Percentiles rank a stretch among this genome's conserved stretches.
phyloP scores from a whole-genome alignment of 345 rosid genomes.

The Eucalyptus decipiens region DNA sequence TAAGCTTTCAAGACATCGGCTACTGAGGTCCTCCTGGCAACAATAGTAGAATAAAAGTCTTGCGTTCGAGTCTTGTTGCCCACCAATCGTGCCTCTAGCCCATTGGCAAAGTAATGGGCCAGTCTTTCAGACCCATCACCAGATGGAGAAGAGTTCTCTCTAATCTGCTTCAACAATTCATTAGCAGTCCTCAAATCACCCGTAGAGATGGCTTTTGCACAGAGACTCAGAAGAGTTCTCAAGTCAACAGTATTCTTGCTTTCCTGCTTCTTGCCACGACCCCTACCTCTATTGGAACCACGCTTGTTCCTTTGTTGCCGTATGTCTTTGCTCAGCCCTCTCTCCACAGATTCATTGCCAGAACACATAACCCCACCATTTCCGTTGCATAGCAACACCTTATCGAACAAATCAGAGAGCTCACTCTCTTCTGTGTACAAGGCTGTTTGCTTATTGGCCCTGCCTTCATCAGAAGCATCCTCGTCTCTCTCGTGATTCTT shows the following conservation, averaged over 20 bases:
- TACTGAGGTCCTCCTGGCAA: constrained; percentile 1
- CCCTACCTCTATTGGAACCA: not conserved
- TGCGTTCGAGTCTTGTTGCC: constrained; percentile 26
- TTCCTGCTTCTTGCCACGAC: constrained; percentile 32
- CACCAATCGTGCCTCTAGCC: constrained; percentile 63
- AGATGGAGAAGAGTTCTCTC: constrained; percentile 46
- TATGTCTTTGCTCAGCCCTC: not conserved
- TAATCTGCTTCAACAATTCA: constrained; percentile 67
- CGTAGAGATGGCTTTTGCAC: constrained; percentile 65
- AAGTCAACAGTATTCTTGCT: constrained; percentile 43
- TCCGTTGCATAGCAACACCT: constrained; percentile 29
- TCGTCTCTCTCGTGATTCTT: constrained; percentile 47
- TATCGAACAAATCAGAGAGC: constrained; percentile 60
- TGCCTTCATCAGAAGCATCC: constrained; percentile 30
- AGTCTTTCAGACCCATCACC: constrained; percentile 81
- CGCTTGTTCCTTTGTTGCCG: constrained; percentile 9
- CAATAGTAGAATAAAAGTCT: constrained; percentile 1
- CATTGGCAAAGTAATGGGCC: constrained; percentile 77
- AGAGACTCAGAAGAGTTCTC: constrained; percentile 47
- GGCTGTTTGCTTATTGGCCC: constrained; percentile 54
- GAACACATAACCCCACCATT: not conserved
- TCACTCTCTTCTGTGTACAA: constrained; percentile 30
- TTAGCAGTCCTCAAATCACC: constrained; percentile 57
- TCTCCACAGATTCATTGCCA: not conserved
- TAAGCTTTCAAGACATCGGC: constrained; percentile 14